Evolutionary conservation across 2,329 filamentous ascomycete genomes (phyloP).

Genomic region (Tolypocladium guangdongense): DNA sequence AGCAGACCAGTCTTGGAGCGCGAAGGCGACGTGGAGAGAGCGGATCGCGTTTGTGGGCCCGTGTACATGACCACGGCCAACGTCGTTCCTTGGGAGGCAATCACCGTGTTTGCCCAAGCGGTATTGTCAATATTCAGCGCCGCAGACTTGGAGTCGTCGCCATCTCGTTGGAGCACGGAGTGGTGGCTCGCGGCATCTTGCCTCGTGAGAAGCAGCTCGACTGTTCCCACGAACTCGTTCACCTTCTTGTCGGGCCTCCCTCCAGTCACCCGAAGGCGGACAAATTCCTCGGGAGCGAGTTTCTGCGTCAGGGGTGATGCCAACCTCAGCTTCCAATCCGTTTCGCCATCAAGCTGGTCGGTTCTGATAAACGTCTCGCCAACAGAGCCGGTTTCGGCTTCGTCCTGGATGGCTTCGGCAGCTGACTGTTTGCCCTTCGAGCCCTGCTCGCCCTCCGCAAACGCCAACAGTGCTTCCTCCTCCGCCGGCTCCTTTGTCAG

Average conservation of each 20-base stretch:
- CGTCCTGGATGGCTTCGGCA: constrained; percentile 11
- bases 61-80: constrained; percentile 90
- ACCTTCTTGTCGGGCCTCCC: constrained; percentile 89
- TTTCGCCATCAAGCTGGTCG: constrained; percentile 94
- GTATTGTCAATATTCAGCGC: constrained; percentile 92
- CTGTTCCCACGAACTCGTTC: constrained; percentile 86
- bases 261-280: constrained; percentile 60
- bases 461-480: constrained; percentile 31
- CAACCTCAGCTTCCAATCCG: constrained; percentile 92
- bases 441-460: constrained; percentile 24
- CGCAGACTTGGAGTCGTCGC: constrained; percentile 42
- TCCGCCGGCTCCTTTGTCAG: constrained; percentile 20
- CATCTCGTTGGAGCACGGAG: constrained; percentile 19
- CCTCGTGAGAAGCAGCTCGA: constrained; percentile 57
- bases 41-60: constrained; percentile 85
- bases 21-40: constrained; percentile 82
- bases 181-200: constrained; percentile 35
- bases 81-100: constrained; percentile 84
- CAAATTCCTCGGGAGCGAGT: constrained; percentile 62
- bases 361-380: constrained; percentile 96
- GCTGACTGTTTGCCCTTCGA: constrained; percentile 24
- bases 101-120: constrained; percentile 95
- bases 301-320: constrained; percentile 78
- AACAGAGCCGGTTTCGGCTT: constrained; percentile 30
- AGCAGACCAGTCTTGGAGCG: constrained; percentile 88